These are phyloP conservation scores for Madurella fahalii DNA, from an alignment of 2,329 filamentous ascomycete species.

Conservation along the genomic window DNA sequence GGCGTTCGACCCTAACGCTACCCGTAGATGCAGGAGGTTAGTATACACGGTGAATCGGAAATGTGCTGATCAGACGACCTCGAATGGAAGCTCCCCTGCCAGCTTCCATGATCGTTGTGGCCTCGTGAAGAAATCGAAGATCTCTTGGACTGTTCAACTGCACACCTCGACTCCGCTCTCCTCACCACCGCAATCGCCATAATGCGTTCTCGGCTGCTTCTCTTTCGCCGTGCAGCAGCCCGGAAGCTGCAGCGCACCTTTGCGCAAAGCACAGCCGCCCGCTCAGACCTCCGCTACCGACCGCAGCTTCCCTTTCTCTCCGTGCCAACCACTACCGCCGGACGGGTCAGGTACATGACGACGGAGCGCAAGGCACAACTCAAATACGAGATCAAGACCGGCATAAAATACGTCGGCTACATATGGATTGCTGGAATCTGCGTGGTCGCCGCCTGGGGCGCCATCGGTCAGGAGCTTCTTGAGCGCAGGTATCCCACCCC, in stretches of 20 bases:
- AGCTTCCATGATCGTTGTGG: background rate
- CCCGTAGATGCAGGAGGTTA: background rate
- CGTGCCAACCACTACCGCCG: slow-evolving; percentile 35
- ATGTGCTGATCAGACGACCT: background rate
- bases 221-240: slow-evolving; percentile 29
- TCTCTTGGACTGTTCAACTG: background rate
- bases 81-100: background rate
- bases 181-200: slow-evolving; percentile 5
- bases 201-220: slow-evolving; percentile 39
- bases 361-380: slow-evolving; percentile 70
- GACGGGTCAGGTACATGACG: slow-evolving; percentile 68
- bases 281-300: slow-evolving; percentile 31
- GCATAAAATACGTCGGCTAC: slow-evolving; percentile 62
- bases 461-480: slow-evolving; percentile 67
- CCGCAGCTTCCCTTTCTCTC: slow-evolving; percentile 51
- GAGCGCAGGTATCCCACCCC: slow-evolving; percentile 78
- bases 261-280: slow-evolving; percentile 51
- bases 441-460: slow-evolving; percentile 57
- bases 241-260: slow-evolving; percentile 41
- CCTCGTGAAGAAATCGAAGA: background rate
- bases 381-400: slow-evolving; percentile 65
- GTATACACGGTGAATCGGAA: background rate
- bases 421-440: slow-evolving; percentile 62
- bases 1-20: background rate
- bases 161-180: background rate